These are phyloP conservation scores for Pleomassaria siparia DNA, from an alignment of 2,329 filamentous ascomycete species.

Conservation along the genomic window DNA sequence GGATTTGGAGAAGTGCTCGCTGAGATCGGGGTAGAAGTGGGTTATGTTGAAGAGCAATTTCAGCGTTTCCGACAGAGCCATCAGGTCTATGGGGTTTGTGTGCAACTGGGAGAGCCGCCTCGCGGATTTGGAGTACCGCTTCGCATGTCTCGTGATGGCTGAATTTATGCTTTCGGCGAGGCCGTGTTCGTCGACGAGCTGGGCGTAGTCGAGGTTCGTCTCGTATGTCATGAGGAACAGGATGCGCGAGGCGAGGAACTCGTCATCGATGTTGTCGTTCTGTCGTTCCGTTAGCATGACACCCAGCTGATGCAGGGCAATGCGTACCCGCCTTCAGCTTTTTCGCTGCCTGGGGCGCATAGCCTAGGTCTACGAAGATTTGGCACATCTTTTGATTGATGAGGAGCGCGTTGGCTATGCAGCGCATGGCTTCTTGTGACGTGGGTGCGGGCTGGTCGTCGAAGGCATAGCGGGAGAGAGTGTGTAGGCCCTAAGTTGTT, in stretches of 20 bases:
- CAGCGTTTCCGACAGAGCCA: slow-evolving; percentile 80
- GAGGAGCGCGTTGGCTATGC: slow-evolving; percentile 81
- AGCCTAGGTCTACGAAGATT: slow-evolving; percentile 70
- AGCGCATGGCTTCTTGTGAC: slow-evolving; percentile 75
- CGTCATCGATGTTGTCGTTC: slow-evolving; percentile 75
- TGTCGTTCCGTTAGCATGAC: slow-evolving; percentile 22
- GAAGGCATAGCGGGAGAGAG: slow-evolving; percentile 73
- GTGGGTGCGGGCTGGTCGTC: slow-evolving; percentile 59
- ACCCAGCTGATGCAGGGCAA: slow-evolving; percentile 7
- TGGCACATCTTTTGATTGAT: slow-evolving; percentile 69
- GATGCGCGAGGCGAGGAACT: slow-evolving; percentile 80
- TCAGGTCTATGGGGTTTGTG: slow-evolving; percentile 66
- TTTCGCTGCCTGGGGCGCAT: slow-evolving; percentile 66
- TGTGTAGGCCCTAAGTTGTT: slow-evolving; percentile 70
- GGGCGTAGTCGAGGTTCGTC: slow-evolving; percentile 66
- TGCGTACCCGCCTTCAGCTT: slow-evolving; percentile 60
- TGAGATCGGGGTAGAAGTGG: slow-evolving; percentile 67
- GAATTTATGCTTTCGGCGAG: slow-evolving; percentile 68
- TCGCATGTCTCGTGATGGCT: slow-evolving; percentile 68
- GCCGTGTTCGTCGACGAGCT: slow-evolving; percentile 65
- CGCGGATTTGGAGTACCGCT: slow-evolving; percentile 46
- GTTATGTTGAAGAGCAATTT: slow-evolving; percentile 90
- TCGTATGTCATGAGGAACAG: slow-evolving; percentile 80
- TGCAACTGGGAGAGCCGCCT: slow-evolving; percentile 26
- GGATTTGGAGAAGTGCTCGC: slow-evolving; percentile 64